Base-by-base conservation (phyloP, 345 rosid species). In the Pistacia integerrima region DNA sequence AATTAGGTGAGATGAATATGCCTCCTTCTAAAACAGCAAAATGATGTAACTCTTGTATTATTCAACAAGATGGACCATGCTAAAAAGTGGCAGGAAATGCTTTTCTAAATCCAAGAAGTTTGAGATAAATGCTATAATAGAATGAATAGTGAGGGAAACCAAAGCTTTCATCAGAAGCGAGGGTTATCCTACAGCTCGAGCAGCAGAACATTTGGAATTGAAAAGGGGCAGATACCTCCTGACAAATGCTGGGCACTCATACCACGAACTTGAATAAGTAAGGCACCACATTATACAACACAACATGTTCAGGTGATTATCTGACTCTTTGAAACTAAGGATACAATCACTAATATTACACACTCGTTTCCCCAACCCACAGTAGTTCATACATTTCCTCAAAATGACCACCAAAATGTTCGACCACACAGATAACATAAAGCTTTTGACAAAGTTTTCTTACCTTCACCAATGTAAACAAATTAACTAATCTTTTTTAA, bases 1-100 rank as follows among this genome's bases (percentile, higher is more conserved):
- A 70, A 67, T 3, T 4, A 12, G 25, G 25, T 46, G n/a, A 25
- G 16, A 8, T 11, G 10, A 4, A 11, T 18, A 4, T 35, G 30
- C 55, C 22, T 20, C 48, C 33, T 44, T 66, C 30, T 3, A 69
- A 33, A 18, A 54, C 8, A 55, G 30, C 1, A 33, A 38, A 48
- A 35, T 55, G 25, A n/a, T 11, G 54, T 3, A 65, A 65, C 16
- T 41, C 33, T 65, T 30, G 33, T 30, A 3, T 38, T 38, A 9
- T n/a, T 66, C 69, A 66, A 14, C 33, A 8, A 66, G 54, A 66
- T 20, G 54, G 30, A 70, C 14, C 52, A 72, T 25, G 41, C 59
- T 17, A 46, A 73, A 61, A 9, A 5, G 59, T 25, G 55, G 36
- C 6, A 41, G 9, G 9, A 28, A 44, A 70, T 70, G 28, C 8